Base-by-base conservation (phyloP, 768 basidiomycete species). In the Antrodiella citrinella region DNA sequence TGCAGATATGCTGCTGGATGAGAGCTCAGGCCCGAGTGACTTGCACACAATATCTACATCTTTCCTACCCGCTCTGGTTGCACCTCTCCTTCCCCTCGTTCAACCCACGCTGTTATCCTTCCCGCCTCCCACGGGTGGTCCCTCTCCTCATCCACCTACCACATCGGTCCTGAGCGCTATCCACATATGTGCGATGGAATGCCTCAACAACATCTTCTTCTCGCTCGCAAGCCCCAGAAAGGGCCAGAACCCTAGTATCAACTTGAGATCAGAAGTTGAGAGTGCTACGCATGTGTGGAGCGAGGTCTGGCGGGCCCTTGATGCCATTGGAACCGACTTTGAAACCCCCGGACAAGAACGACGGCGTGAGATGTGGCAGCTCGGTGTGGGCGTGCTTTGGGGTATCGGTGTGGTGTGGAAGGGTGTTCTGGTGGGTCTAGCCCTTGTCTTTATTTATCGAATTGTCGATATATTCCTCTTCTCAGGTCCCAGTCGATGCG, bases 171-270 rank as follows among this genome's bases (percentile, higher is more conserved):
- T 97, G 42, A 78, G 86, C 54, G 80, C 86, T 4, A 81, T 95
- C 46, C 93, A 96, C 61, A 72, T 91, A 50, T 76, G 83, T 55
- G 88, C 91, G 9, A 73, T 94, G 22, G 91, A 95, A 63, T 92
- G 92, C 60, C 73, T 97, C 44, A 92, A 89, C 60, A 96, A 97
- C 61, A 73, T 93, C 35, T 85, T 95, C 59, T 71, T 94, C 26
- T 83, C 91, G 2, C 72, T 87, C 11, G 75, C 82, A 2, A 70
- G 76, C 0, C 65, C 72, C 3, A 67, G 74, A 1, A 41, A 40
- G n/a, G 20, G 35, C 12, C 47, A 48, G 26, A 19, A 9, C 11
- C 15, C 30, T 15, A 35, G 15, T 15, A 15, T 35, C 30, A 35
- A 15, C 15, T 15, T 35, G 7, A 43, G 9, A 10, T 43, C 41